Evolutionary conservation across 2,329 filamentous ascomycete species (phyloP).

Genomic region (Botrytis fragariae): DNA sequence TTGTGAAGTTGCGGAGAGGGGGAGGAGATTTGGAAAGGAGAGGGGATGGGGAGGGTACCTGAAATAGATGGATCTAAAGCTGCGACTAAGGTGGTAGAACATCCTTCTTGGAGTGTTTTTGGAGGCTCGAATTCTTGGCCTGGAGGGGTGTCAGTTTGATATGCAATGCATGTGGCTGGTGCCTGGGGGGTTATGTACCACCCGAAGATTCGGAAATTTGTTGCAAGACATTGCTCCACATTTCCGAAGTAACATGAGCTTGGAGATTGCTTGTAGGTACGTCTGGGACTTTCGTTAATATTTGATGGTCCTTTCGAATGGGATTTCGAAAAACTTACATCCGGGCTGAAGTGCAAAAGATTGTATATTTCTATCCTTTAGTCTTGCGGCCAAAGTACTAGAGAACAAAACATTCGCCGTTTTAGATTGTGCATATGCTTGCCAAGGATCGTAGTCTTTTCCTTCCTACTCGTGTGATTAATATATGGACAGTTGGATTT

Average conservation of each 20-base stretch:
- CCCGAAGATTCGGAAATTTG: neutral
- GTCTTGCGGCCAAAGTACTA: slow-evolving; percentile 3
- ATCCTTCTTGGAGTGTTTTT: slow-evolving; percentile 21
- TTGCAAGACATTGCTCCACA: slow-evolving; percentile 11
- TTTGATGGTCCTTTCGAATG: neutral
- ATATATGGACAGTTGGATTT: neutral
- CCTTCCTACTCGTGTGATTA: slow-evolving; percentile 16
- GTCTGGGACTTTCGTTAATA: slow-evolving; percentile 7
- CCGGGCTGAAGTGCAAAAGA: slow-evolving; percentile 20
- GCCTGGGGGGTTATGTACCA: neutral
- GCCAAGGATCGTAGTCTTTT: slow-evolving; percentile 36
- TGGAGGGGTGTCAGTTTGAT: neutral
- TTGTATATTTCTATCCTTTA: slow-evolving; percentile 21
- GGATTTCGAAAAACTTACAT: slow-evolving; percentile 27
- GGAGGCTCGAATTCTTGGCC: neutral
- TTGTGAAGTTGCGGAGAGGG: too few species aligned
- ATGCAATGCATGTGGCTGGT: neutral
- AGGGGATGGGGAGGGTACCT: neutral
- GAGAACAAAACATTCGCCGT: slow-evolving; percentile 43
- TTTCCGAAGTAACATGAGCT: slow-evolving; percentile 22
- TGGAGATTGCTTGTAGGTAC: slow-evolving; percentile 25
- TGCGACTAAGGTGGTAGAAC: slow-evolving; percentile 40
- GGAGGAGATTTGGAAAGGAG: too few species aligned
- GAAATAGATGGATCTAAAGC: slow-evolving; percentile 39
- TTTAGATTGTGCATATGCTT: slow-evolving; percentile 46